These are phyloP conservation scores for Xanthoparmelia taractica DNA, from an alignment of 495 filamentous ascomycete species.

Conservation along the genomic window DNA sequence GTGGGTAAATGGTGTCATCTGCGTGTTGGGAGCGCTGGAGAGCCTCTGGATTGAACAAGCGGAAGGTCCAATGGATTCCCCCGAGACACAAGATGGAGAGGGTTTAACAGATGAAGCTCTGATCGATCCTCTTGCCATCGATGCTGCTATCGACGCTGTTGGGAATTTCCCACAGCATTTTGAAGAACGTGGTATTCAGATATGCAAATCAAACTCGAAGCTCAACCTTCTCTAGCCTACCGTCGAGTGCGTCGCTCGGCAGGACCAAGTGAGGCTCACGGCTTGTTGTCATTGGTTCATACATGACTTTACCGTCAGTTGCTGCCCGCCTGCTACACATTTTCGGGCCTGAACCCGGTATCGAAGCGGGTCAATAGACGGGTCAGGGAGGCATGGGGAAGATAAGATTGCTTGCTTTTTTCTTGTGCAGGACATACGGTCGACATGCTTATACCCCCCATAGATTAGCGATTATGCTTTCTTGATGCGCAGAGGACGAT, in stretches of 20 bases:
- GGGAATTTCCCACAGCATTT: conserved; percentile 2
- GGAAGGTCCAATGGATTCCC: conserved; percentile 19
- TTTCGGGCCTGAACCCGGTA: not conserved
- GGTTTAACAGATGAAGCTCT: conserved; percentile 12
- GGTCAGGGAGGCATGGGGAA: not conserved
- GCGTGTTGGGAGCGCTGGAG: conserved; percentile 59
- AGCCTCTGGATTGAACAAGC: conserved; percentile 48
- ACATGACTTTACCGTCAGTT: not conserved
- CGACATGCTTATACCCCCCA: conserved; percentile 11
- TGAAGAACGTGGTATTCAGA: not conserved
- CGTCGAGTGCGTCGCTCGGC: not conserved
- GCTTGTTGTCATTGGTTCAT: not conserved
- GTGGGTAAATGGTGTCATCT: conserved; percentile 79
- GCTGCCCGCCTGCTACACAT: not conserved
- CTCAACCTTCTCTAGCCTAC: not conserved
- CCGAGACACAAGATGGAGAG: conserved; percentile 18
- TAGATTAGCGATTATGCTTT: not conserved
- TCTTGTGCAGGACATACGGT: not conserved
- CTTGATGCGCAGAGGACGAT: not conserved
- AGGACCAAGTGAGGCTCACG: not conserved
- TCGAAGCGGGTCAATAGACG: not conserved
- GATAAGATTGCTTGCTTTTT: not conserved
- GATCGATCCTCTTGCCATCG: conserved; percentile 25
- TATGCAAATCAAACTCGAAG: conserved; percentile 16
- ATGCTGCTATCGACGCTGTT: conserved; percentile 24